Conservation (phyloP, 768 basidiomycete genomes). For the Grammothele lineata region DNA sequence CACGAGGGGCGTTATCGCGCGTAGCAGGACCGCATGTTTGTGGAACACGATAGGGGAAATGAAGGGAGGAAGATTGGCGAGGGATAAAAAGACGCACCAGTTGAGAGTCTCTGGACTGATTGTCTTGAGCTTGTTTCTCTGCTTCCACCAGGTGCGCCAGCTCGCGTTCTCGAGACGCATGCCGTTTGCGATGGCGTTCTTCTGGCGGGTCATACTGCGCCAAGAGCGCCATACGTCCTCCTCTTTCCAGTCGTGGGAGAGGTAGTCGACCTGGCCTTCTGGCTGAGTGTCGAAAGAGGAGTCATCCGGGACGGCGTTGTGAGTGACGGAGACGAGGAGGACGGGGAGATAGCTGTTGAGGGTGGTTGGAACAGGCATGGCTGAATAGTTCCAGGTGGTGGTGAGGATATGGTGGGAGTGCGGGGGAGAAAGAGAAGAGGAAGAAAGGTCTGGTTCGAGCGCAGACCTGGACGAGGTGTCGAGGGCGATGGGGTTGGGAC, state of each 20-base stretch:
- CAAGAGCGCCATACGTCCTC: slow-evolving; percentile 99
- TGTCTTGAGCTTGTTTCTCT: slow-evolving; percentile 92
- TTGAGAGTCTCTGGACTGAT: slow-evolving; percentile 96
- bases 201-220: slow-evolving; percentile 97
- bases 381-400: too few relatives aligned
- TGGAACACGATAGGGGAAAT: slow-evolving; percentile 14
- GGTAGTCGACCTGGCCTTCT: slow-evolving; percentile 95
- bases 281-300: slow-evolving; percentile 79
- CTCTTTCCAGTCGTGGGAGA: slow-evolving; percentile 95
- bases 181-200: slow-evolving; percentile 97
- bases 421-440: background rate
- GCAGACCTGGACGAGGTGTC: too few relatives aligned
- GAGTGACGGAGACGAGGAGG: slow-evolving; percentile 58
- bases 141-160: slow-evolving; percentile 99
- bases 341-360: slow-evolving; percentile 58
- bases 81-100: slow-evolving; percentile 58
- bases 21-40: slow-evolving; percentile 8
- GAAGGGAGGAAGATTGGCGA: slow-evolving; percentile 14
- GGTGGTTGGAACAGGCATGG: slow-evolving; percentile 26
- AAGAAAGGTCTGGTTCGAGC: too few relatives aligned
- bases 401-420: background rate
- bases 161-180: slow-evolving; percentile 94
- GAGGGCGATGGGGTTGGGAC: too few relatives aligned
- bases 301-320: slow-evolving; percentile 64
- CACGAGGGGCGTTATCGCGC: slow-evolving; percentile 14